A percentile compares a stretch with the other conserved stretches of the same genome.
phyloP scores from a whole-genome alignment of 495 filamentous ascomycete species.

The Xylaria scruposa region DNA sequence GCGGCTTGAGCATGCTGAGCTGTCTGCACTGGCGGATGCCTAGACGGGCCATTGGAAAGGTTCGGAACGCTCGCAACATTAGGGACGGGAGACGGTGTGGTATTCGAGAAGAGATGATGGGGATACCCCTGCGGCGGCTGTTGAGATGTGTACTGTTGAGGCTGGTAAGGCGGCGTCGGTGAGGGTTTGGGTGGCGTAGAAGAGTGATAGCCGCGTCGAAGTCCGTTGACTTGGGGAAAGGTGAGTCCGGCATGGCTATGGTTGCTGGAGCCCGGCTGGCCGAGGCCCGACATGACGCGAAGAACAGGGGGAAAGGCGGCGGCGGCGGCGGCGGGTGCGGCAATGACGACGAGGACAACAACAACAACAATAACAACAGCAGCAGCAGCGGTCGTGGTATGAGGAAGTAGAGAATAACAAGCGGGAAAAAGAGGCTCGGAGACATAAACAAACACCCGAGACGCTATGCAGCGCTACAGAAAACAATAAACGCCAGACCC shows the following conservation, averaged over 20 bases:
- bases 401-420: constrained; percentile 24
- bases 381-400: not conserved
- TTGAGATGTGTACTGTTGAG: constrained; percentile 48
- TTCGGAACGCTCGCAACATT: constrained; percentile 44
- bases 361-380: not conserved
- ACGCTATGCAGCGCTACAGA: constrained; percentile 26
- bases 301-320: constrained; percentile 20
- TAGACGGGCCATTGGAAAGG: constrained; percentile 45
- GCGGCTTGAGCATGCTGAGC: constrained; percentile 49
- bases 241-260: constrained; percentile 46
- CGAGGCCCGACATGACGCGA: constrained; percentile 45
- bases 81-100: constrained; percentile 45
- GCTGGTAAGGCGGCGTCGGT: constrained; percentile 49
- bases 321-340: not conserved
- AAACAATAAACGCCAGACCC: constrained; percentile 21
- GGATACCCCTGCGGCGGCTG: constrained; percentile 40
- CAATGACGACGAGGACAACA: constrained; percentile 15
- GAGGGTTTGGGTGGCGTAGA: constrained; percentile 51
- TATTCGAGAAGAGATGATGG: constrained; percentile 46
- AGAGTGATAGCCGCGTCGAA: constrained; percentile 36
- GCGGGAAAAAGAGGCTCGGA: constrained; percentile 16
- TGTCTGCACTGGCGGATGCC: constrained; percentile 44
- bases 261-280: constrained; percentile 43
- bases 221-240: constrained; percentile 38
- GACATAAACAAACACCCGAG: constrained; percentile 30